A percentile compares a stretch with the other conserved stretches of the same genome.
Evolutionary conservation across 768 basidiomycete species (phyloP).

Genomic region (Rhizopogon roseolus): DNA sequence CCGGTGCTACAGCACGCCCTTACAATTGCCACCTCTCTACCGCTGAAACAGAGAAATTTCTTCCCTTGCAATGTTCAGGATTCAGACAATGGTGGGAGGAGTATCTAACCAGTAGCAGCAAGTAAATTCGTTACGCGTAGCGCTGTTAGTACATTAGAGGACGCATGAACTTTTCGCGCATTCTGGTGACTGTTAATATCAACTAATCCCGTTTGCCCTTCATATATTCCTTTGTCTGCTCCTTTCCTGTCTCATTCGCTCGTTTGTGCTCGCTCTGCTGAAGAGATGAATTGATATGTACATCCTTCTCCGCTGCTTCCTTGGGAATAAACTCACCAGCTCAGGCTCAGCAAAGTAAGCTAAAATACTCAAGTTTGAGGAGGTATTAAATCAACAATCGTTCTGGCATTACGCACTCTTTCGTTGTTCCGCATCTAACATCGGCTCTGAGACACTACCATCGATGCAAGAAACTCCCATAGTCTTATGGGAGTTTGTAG

Average conservation of each 20-base stretch:
- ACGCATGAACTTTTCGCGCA: background rate
- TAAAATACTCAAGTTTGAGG: background rate
- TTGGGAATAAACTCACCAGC: background rate
- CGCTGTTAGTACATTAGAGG: background rate
- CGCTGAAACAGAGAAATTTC: conserved; percentile 64
- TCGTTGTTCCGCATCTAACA: conserved; percentile 40
- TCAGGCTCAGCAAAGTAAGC: conserved; percentile 16
- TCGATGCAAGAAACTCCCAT: conserved; percentile 46
- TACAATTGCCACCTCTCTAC: conserved; percentile 77
- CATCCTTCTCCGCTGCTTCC: too few relatives aligned
- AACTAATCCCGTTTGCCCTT: background rate
- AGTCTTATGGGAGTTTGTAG: conserved; percentile 36
- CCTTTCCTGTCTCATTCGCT: background rate
- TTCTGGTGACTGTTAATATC: background rate
- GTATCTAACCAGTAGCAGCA: conserved; percentile 29
- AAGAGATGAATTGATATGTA: background rate
- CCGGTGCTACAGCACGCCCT: conserved; percentile 70
- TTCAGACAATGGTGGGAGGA: conserved; percentile 87
- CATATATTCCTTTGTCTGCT: background rate
- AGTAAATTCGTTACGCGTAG: conserved; percentile 4
- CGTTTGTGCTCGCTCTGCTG: background rate
- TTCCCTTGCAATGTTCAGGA: conserved; percentile 52
- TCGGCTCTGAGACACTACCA: conserved; percentile 28
- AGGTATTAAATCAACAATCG: background rate
- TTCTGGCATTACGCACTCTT: conserved; percentile 25